Evolutionary conservation across 2,329 filamentous ascomycete genomes (phyloP).

Genomic region (Emericellopsis atlantica): DNA sequence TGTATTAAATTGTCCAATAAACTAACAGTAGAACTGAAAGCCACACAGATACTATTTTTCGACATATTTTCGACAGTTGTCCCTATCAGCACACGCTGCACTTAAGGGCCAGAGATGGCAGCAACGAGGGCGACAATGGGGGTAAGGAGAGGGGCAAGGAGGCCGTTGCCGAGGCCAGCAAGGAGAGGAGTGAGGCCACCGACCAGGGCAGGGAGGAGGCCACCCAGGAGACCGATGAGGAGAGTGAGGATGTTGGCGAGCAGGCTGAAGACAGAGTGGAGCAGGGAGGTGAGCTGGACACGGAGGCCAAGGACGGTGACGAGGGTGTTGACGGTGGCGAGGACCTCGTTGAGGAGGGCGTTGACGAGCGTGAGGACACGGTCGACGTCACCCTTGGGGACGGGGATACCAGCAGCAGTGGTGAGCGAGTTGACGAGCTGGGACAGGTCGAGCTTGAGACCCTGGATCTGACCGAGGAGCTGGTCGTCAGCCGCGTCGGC

Average conservation of each 20-base stretch:
- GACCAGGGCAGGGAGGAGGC: slow-evolving; percentile 11
- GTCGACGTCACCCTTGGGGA: slow-evolving; percentile 11
- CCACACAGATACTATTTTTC: no score
- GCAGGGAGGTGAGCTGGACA: slow-evolving; percentile 11
- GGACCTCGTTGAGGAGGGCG: slow-evolving; percentile 10
- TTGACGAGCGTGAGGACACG: slow-evolving; percentile 9
- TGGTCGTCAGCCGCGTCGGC: slow-evolving; percentile 8
- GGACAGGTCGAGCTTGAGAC: slow-evolving; percentile 10
- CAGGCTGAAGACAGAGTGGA: slow-evolving; percentile 14
- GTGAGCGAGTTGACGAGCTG: slow-evolving; percentile 11
- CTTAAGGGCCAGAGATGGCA: slow-evolving; percentile 3
- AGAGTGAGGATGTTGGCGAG: slow-evolving; percentile 11
- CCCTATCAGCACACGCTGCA: neutral
- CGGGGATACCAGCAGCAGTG: slow-evolving; percentile 8
- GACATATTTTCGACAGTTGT: neutral
- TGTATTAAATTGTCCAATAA: no score
- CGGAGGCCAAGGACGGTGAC: slow-evolving; percentile 11
- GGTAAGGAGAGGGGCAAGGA: slow-evolving; percentile 12
- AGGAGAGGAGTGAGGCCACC: slow-evolving; percentile 13
- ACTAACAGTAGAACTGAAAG: no score
- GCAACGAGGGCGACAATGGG: slow-evolving; percentile 11
- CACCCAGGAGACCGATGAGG: slow-evolving; percentile 10
- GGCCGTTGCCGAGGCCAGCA: slow-evolving; percentile 10
- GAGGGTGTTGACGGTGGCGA: slow-evolving; percentile 11
- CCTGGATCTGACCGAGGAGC: slow-evolving; percentile 7